Percentiles rank a stretch among this genome's conserved stretches.
These are phyloP conservation scores for Hypoxylon sp. DNA, from an alignment of 2,329 filamentous ascomycete species.

Conservation along the genomic window DNA sequence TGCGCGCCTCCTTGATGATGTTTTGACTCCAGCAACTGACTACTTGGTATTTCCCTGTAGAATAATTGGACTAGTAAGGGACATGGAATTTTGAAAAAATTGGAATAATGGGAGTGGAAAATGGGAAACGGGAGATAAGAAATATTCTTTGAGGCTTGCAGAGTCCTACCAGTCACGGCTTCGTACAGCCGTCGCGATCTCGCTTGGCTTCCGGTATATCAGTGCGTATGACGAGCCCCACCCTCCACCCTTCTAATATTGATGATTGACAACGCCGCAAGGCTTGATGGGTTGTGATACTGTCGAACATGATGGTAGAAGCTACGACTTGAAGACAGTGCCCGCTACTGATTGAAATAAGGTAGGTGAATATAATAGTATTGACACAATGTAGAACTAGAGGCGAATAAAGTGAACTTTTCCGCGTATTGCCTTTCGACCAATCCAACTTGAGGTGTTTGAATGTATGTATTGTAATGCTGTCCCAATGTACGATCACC, in stretches of 20 bases:
- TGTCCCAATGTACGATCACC: background rate
- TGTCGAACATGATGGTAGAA: background rate
- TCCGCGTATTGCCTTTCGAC: background rate
- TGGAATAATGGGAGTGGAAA: background rate
- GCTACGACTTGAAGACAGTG: background rate
- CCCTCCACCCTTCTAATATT: background rate
- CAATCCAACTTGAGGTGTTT: background rate
- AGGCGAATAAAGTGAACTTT: background rate
- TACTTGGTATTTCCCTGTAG: background rate
- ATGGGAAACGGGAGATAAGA: background rate
- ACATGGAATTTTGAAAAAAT: background rate
- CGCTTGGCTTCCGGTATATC: background rate
- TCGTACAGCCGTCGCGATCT: background rate
- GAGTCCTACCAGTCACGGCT: slow-evolving; percentile 1
- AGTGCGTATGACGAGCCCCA: background rate
- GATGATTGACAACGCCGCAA: background rate
- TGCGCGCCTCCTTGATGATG: background rate
- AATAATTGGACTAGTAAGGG: background rate
- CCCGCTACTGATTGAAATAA: background rate
- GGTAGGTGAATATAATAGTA: background rate
- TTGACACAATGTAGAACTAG: background rate
- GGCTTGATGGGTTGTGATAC: slow-evolving; percentile 1
- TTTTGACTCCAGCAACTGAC: background rate
- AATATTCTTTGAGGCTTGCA: background rate
- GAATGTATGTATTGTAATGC: background rate